Evolutionary conservation across 148 eudicot species (phyloP).

Genomic region (Spergularia bocconei): DNA sequence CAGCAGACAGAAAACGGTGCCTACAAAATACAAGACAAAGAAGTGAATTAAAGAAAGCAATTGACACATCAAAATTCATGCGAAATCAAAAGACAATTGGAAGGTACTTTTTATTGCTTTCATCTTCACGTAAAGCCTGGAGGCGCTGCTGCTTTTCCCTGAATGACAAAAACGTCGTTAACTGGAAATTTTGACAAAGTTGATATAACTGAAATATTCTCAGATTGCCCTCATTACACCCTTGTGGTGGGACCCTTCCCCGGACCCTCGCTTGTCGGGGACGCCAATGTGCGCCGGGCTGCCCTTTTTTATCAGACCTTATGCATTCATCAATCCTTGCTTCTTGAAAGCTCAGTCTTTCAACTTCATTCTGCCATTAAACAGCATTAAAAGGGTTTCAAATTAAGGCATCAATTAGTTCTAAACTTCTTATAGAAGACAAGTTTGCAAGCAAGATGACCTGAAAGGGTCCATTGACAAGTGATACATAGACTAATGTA

Average conservation of each 20-base stretch:
- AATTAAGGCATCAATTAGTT: background rate
- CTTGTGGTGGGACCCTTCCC: too few relatives aligned
- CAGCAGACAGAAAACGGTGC: conserved; percentile 21
- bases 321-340: conserved; percentile 15
- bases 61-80: background rate
- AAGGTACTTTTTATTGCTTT: conserved; percentile 16
- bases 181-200: background rate
- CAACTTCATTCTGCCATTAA: conserved; percentile 19
- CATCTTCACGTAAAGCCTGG: conserved; percentile 18
- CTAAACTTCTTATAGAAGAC: background rate
- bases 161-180: conserved; percentile 3
- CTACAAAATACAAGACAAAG: conserved; percentile 2
- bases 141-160: conserved; percentile 23
- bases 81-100: background rate
- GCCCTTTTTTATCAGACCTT: conserved; percentile 15
- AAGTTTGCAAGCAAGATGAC: background rate
- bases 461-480: background rate
- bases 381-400: background rate
- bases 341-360: conserved; percentile 13
- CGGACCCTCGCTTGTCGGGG: too few relatives aligned
- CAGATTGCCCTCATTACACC: too few relatives aligned
- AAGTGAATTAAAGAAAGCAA: background rate
- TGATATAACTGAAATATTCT: background rate
- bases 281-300: too few relatives aligned
- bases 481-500: background rate